These are phyloP conservation scores for Erodium texanum DNA, from an alignment of 441 rosid species.

Conservation along the genomic window DNA sequence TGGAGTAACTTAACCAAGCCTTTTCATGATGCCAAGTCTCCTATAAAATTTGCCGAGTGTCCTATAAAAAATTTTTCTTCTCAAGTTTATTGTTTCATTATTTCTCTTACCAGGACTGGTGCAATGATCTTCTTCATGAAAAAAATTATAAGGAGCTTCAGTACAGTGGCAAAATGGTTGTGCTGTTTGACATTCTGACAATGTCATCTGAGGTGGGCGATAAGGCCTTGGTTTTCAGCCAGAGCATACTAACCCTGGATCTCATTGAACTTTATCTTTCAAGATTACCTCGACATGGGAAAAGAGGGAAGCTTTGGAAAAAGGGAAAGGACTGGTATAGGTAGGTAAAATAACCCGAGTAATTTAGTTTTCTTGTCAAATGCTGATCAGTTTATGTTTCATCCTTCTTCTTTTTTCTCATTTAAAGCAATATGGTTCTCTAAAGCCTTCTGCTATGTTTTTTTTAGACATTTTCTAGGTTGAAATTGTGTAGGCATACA, in stretches of 20 bases:
- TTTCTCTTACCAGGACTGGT: constrained; percentile 64
- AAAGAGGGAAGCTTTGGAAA: constrained; percentile 81
- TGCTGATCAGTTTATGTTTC: not conserved
- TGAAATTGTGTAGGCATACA: not conserved
- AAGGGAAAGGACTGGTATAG: constrained; percentile 98
- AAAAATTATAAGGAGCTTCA: constrained; percentile 60
- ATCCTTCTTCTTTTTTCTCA: not conserved
- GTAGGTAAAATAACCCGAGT: constrained; percentile 31
- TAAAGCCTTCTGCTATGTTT: not conserved
- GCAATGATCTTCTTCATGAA: constrained; percentile 85
- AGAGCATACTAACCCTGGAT: constrained; percentile 96
- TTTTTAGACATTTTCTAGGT: not conserved
- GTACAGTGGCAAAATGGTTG: constrained; percentile 96
- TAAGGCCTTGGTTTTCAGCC: constrained; percentile 94
- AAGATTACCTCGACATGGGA: constrained; percentile 61
- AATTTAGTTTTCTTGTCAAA: not conserved
- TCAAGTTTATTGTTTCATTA: constrained; percentile 5
- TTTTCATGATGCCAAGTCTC: too few species aligned
- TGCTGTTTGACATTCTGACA: constrained; percentile 82
- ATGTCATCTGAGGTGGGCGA: constrained; percentile 72
- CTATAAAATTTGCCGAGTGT: too few species aligned
- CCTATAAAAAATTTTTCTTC: too few species aligned
- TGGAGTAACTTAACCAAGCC: too few species aligned
- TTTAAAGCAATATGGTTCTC: not conserved
- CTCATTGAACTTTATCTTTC: constrained; percentile 92